These are phyloP conservation scores for Cutaneotrichosporon sp. DNA, from an alignment of 1,284 basidiomycete genomes.

Conservation along the genomic window DNA sequence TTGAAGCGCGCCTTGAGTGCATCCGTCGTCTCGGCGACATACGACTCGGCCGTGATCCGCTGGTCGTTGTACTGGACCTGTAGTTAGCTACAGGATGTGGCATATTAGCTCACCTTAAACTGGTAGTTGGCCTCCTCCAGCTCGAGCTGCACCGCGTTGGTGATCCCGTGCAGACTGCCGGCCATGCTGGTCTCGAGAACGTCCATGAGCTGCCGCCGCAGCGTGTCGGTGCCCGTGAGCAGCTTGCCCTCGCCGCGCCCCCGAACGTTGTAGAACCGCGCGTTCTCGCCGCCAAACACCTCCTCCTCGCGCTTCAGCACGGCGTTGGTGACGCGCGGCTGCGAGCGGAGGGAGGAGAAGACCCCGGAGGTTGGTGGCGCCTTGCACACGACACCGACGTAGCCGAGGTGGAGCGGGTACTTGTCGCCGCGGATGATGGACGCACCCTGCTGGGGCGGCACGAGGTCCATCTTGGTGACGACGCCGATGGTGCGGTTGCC, in stretches of 20 bases:
- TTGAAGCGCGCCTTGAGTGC: slow-evolving; percentile 88
- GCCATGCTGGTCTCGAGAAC: slow-evolving; percentile 98
- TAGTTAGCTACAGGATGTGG: slow-evolving; percentile 61
- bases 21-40: slow-evolving; percentile 96
- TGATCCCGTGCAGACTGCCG: slow-evolving; percentile 88
- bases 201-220: slow-evolving; percentile 88
- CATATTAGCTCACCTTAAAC: slow-evolving; percentile 68
- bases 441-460: slow-evolving; percentile 79
- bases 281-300: slow-evolving; percentile 72
- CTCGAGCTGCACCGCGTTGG: slow-evolving; percentile 94
- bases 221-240: slow-evolving; percentile 87
- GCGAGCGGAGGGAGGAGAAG: slow-evolving; percentile 48
- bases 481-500: slow-evolving; percentile 96
- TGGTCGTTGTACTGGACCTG: slow-evolving; percentile 96
- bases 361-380: slow-evolving; percentile 54
- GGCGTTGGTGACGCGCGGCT: slow-evolving; percentile 57
- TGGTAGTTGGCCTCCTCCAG: slow-evolving; percentile 96
- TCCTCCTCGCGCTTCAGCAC: slow-evolving; percentile 73
- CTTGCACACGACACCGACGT: slow-evolving; percentile 96
- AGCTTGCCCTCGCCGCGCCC: slow-evolving; percentile 54
- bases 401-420: slow-evolving; percentile 96
- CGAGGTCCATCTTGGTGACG: slow-evolving; percentile 98
- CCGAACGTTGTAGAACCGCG: slow-evolving; percentile 61
- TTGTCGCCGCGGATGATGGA: slow-evolving; percentile 82
- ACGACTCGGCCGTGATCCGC: slow-evolving; percentile 90